A percentile compares a stretch with the other conserved stretches of the same genome.
phyloP scores from a whole-genome alignment of 1,284 basidiomycete species.

The Ceratobasidium sp. region DNA sequence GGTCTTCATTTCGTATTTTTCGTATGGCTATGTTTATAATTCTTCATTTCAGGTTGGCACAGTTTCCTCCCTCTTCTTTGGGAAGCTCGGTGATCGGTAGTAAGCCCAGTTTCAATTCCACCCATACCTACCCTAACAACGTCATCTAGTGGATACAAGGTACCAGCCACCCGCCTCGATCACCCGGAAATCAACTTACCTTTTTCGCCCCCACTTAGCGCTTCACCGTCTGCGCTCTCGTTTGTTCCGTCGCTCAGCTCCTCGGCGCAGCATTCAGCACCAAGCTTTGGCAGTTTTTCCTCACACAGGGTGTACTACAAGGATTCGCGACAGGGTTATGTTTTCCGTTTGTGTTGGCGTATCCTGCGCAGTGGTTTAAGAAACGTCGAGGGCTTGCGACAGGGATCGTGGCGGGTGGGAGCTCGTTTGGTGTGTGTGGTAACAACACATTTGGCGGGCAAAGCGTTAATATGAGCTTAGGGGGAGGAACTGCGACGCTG shows the following conservation, averaged over 20 bases:
- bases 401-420: conserved; percentile 50
- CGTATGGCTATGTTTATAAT: not conserved
- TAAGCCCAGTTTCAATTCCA: conserved; percentile 13
- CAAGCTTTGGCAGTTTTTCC: conserved; percentile 51
- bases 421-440: conserved; percentile 48
- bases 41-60: conserved; percentile 43
- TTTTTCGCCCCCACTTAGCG: conserved; percentile 28
- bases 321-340: conserved; percentile 49
- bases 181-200: not conserved
- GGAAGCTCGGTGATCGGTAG: conserved; percentile 49
- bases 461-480: too few relatives aligned
- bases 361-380: conserved; percentile 52
- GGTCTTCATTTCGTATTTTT: not conserved
- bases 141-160: conserved; percentile 39
- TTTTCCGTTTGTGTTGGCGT: conserved; percentile 50
- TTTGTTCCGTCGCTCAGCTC: conserved; percentile 47
- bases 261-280: conserved; percentile 49
- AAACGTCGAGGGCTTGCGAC: conserved; percentile 50
- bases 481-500: conserved; percentile 50
- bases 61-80: conserved; percentile 47
- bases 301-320: conserved; percentile 49
- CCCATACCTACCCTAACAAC: not conserved
- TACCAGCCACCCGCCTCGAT: not conserved
- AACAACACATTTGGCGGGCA: too few relatives aligned
- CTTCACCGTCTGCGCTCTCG: conserved; percentile 48